Percentiles rank a stretch among this genome's conserved stretches.
These are phyloP conservation scores for Aegilops sharonensis DNA, from an alignment of 176 grass and related monocot species.

Conservation along the genomic window DNA sequence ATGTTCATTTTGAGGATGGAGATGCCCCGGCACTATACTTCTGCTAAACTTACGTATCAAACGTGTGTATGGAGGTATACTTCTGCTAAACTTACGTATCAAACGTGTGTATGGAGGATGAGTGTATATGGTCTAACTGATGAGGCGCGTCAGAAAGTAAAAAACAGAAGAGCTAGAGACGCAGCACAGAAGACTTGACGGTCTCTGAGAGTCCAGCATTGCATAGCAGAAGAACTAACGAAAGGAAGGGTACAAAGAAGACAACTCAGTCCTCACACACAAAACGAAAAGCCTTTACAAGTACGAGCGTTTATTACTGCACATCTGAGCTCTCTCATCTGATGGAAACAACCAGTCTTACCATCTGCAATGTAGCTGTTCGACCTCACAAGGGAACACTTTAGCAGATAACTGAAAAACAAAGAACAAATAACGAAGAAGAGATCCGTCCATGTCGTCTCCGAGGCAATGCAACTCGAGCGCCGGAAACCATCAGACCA, in stretches of 20 bases:
- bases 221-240: neutral
- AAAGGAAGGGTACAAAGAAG: neutral
- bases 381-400: conserved; percentile 35
- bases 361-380: conserved; percentile 36
- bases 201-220: neutral
- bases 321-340: conserved; percentile 29
- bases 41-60: neutral
- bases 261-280: neutral
- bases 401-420: conserved; percentile 33
- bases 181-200: neutral
- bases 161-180: too few species aligned
- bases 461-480: neutral
- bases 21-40: neutral
- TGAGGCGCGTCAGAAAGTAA: too few species aligned
- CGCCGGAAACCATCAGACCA: conserved; percentile 9
- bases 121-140: neutral
- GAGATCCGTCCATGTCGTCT: conserved; percentile 12
- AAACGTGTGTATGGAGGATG: neutral
- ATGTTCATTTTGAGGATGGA: too few species aligned
- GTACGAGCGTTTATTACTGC: conserved; percentile 42
- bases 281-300: conserved; percentile 26
- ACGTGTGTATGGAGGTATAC: neutral
- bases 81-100: neutral
- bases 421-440: conserved; percentile 38
- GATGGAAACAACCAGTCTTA: conserved; percentile 17